Evolutionary conservation across 768 basidiomycete species (phyloP).

Genomic region (Rhodosporidiobolus sp.): DNA sequence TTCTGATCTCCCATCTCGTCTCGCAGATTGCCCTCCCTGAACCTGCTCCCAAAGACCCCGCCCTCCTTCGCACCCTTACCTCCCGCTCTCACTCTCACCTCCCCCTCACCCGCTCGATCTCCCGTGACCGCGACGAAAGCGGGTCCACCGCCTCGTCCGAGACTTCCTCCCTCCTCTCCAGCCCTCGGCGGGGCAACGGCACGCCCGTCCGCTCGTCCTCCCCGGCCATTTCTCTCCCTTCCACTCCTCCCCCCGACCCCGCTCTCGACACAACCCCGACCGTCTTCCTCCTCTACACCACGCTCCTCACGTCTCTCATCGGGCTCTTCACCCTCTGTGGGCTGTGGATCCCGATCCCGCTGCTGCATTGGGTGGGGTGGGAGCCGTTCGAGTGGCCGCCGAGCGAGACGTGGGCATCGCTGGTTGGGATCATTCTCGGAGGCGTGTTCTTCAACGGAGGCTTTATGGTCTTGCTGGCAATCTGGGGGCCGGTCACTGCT

Average conservation of each 20-base stretch:
- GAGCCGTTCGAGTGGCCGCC: constrained; percentile 69
- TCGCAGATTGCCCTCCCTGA: constrained; percentile 30
- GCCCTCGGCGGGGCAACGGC: neutral
- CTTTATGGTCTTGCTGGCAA: constrained; percentile 38
- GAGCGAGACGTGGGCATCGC: constrained; percentile 53
- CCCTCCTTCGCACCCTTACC: neutral
- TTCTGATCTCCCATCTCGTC: neutral
- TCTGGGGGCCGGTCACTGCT: constrained; percentile 38
- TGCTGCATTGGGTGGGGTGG: constrained; percentile 64
- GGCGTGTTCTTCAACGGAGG: constrained; percentile 60
- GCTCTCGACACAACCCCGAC: constrained; percentile 52
- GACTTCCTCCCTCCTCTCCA: constrained; percentile 15
- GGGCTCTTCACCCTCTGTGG: constrained; percentile 70
- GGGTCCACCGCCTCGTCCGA: constrained; percentile 29
- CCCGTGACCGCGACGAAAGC: constrained; percentile 46
- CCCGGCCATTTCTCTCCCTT: neutral
- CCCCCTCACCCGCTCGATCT: constrained; percentile 9
- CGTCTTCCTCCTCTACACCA: constrained; percentile 75
- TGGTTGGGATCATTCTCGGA: constrained; percentile 65
- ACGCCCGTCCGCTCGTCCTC: neutral
- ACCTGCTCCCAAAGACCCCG: neutral
- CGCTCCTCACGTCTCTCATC: constrained; percentile 73
- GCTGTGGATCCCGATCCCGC: constrained; percentile 74
- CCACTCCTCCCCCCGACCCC: neutral
- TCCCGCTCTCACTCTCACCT: constrained; percentile 1